Evolutionary conservation across 306 rosid species (phyloP).

Genomic region (Canavalia gladiata): DNA sequence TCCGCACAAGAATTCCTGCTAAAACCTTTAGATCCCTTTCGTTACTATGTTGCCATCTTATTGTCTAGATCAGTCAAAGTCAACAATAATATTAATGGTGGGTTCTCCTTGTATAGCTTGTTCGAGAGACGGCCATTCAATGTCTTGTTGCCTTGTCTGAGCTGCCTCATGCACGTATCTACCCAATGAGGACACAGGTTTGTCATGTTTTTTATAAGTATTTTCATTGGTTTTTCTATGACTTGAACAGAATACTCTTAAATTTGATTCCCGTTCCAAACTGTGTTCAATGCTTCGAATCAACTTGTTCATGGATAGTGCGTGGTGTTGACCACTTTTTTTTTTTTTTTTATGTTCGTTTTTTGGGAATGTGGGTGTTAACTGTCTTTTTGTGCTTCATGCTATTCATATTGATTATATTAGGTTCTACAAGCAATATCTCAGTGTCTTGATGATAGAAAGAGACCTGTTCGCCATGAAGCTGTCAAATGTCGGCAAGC

Average conservation of each 20-base stretch:
- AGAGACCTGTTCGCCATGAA: conserved; percentile 85
- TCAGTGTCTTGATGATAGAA: conserved; percentile 78
- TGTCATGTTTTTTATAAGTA: conserved; percentile 35
- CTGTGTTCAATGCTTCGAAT: conserved; percentile 30
- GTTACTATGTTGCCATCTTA: conserved; percentile 1
- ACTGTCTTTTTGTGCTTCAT: conserved; percentile 1
- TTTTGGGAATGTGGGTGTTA: conserved; percentile 13
- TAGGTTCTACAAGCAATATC: conserved; percentile 71
- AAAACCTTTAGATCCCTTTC: conserved; percentile 22
- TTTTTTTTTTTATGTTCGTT: neutral
- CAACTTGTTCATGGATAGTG: neutral
- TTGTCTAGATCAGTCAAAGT: conserved; percentile 25
- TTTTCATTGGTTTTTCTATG: neutral
- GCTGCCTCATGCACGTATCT: conserved; percentile 82
- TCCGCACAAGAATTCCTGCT: neutral
- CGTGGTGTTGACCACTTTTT: neutral
- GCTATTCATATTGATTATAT: conserved; percentile 37
- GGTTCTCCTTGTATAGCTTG: conserved; percentile 70
- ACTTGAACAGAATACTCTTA: neutral
- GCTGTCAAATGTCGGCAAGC: conserved; percentile 89
- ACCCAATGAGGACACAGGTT: conserved; percentile 89
- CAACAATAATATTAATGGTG: conserved; percentile 33
- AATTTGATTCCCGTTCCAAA: conserved; percentile 17
- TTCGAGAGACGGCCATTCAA: conserved; percentile 91
- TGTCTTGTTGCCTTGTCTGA: conserved; percentile 84